A percentile compares a stretch with the other conserved stretches of the same genome.
phyloP scores from a whole-genome alignment of 2,329 filamentous ascomycete species.

The Alternaria sp. region DNA sequence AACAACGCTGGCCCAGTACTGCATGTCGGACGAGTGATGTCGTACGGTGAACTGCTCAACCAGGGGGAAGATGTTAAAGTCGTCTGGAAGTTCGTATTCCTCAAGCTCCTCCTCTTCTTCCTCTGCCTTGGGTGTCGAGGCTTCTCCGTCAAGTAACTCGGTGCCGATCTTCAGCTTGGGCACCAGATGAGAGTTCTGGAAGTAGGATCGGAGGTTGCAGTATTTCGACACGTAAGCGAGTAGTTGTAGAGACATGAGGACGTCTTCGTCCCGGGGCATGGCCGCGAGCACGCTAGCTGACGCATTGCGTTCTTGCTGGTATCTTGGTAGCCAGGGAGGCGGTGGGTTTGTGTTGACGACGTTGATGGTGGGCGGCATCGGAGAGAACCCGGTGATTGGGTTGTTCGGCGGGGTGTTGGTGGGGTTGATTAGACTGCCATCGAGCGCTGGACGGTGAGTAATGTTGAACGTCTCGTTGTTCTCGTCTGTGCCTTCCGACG shows the following conservation, averaged over 20 bases:
- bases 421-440: constrained; percentile 81
- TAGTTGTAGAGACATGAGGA: constrained; percentile 95
- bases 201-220: constrained; percentile 93
- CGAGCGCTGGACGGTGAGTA: constrained; percentile 81
- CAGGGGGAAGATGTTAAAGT: constrained; percentile 97
- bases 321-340: constrained; percentile 79
- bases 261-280: constrained; percentile 96
- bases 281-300: constrained; percentile 78
- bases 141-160: constrained; percentile 80
- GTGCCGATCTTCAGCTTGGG: constrained; percentile 88
- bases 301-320: constrained; percentile 74
- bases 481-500: constrained; percentile 83
- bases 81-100: constrained; percentile 89
- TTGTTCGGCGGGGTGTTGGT: constrained; percentile 67
- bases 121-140: constrained; percentile 48
- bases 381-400: constrained; percentile 72
- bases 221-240: constrained; percentile 99
- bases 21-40: constrained; percentile 96
- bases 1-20: constrained; percentile 98
- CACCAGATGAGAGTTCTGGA: constrained; percentile 92
- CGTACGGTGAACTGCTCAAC: constrained; percentile 98
- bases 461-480: constrained; percentile 84
- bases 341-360: constrained; percentile 76
- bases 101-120: constrained; percentile 75
- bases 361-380: constrained; percentile 70